Evolutionary conservation across 441 rosid species (phyloP).

Genomic region (Gossypium laxum): DNA sequence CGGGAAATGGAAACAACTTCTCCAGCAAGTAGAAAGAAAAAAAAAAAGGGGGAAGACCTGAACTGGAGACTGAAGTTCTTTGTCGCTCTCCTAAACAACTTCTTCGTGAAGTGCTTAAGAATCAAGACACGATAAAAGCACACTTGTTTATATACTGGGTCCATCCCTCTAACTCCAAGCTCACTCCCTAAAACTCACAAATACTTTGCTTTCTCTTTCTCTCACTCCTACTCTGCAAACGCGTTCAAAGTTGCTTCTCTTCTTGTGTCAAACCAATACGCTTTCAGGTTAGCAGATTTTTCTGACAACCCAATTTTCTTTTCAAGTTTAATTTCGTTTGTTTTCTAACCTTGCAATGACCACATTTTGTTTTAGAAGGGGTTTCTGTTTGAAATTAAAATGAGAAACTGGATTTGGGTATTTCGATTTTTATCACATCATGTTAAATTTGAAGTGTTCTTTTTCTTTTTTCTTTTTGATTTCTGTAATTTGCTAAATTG

Average conservation of each 20-base stretch:
- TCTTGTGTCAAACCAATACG: not conserved
- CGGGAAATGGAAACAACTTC: not conserved
- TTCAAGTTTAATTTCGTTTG: not conserved
- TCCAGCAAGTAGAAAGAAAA: not conserved
- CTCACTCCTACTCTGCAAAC: not conserved
- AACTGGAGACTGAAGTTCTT: not conserved
- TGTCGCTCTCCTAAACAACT: not conserved
- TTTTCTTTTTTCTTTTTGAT: not conserved
- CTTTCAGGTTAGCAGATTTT: not conserved
- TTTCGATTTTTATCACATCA: not conserved
- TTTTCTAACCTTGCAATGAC: not conserved
- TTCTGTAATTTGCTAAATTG: not conserved
- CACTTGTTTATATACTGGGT: not conserved
- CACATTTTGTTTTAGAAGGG: not conserved
- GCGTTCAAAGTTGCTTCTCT: not conserved
- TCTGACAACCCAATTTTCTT: not conserved
- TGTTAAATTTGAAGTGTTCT: not conserved
- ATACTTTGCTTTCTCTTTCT: not conserved
- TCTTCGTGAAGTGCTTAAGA: not conserved
- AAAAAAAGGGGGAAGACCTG: too few species aligned
- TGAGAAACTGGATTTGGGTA: not conserved
- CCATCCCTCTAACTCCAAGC: not conserved
- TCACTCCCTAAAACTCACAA: not conserved
- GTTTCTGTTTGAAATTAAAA: not conserved
- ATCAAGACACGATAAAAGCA: not conserved